phyloP scores from a whole-genome alignment of 1,284 basidiomycete species.

The Boletus sp. region DNA sequence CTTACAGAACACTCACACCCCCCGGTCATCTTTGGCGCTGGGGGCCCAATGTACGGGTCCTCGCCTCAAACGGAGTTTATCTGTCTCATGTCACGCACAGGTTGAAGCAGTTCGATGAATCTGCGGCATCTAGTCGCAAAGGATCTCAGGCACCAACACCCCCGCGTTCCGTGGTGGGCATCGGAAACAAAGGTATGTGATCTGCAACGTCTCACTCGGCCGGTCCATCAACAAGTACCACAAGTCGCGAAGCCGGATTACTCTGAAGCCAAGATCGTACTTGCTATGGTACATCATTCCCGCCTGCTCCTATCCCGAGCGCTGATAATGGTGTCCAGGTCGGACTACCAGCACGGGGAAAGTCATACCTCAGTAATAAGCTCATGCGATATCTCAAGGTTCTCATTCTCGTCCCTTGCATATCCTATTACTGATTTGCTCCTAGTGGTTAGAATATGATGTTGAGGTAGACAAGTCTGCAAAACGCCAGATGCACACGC shows the following conservation, averaged over 20 bases:
- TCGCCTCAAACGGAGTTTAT: not conserved
- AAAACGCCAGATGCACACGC: not conserved
- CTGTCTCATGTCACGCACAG: slow-evolving; percentile 36
- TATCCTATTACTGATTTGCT: slow-evolving; percentile 11
- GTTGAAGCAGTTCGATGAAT: slow-evolving; percentile 77
- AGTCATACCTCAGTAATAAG: slow-evolving; percentile 83
- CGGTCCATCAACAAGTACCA: not conserved
- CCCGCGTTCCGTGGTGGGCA: slow-evolving; percentile 74
- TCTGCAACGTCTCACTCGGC: slow-evolving; percentile 5
- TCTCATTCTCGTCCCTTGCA: slow-evolving; percentile 16
- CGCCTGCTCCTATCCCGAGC: not conserved
- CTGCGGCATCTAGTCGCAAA: slow-evolving; percentile 59
- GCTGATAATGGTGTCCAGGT: slow-evolving; percentile 44
- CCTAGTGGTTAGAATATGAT: slow-evolving; percentile 96
- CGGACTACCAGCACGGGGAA: slow-evolving; percentile 78
- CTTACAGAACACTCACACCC: slow-evolving; percentile 18
- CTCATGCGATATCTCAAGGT: slow-evolving; percentile 79
- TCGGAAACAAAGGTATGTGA: slow-evolving; percentile 69
- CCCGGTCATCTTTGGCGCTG: slow-evolving; percentile 31
- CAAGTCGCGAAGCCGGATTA: slow-evolving; percentile 95
- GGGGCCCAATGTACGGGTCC: slow-evolving; percentile 31
- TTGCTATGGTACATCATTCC: slow-evolving; percentile 78
- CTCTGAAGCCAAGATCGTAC: slow-evolving; percentile 96
- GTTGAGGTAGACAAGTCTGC: slow-evolving; percentile 63
- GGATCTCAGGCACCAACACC: slow-evolving; percentile 69